These are phyloP conservation scores for Trifolium pratense DNA, from an alignment of 306 rosid genomes.

Conservation along the genomic window DNA sequence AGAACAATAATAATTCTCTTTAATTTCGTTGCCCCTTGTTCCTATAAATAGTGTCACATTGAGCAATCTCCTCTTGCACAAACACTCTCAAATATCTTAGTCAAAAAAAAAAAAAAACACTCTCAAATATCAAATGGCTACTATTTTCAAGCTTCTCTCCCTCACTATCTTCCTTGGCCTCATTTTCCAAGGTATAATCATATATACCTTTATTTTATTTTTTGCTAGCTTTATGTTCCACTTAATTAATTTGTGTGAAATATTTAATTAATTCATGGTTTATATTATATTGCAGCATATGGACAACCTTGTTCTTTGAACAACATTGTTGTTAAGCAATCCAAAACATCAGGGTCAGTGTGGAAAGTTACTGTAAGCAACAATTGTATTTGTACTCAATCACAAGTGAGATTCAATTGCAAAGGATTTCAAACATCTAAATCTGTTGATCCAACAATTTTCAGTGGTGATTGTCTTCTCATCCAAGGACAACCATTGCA, in stretches of 20 bases:
- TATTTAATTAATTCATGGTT: neutral
- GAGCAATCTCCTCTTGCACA: neutral
- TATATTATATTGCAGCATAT: conserved; percentile 12
- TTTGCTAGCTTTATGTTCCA: neutral
- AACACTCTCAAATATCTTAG: neutral
- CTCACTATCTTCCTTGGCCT: conserved; percentile 4
- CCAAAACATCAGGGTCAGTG: neutral
- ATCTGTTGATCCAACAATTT: conserved; percentile 2
- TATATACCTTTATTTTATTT: no score
- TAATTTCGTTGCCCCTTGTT: neutral
- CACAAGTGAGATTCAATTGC: conserved; percentile 27
- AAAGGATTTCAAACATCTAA: neutral
- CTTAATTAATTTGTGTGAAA: neutral
- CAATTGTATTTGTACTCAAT: conserved; percentile 16
- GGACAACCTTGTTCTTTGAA: neutral
- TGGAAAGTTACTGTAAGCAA: conserved; percentile 21
- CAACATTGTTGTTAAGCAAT: neutral
- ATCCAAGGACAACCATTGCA: neutral
- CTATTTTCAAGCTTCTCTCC: conserved; percentile 11
- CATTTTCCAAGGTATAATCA: conserved; percentile 1
- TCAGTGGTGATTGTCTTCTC: conserved; percentile 22
- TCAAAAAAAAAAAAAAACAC: neutral
- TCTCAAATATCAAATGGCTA: neutral
- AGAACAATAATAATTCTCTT: no score
- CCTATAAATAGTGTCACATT: neutral